These are phyloP conservation scores for Trichophaea hybrida DNA, from an alignment of 2,329 filamentous ascomycete genomes.

Conservation along the genomic window DNA sequence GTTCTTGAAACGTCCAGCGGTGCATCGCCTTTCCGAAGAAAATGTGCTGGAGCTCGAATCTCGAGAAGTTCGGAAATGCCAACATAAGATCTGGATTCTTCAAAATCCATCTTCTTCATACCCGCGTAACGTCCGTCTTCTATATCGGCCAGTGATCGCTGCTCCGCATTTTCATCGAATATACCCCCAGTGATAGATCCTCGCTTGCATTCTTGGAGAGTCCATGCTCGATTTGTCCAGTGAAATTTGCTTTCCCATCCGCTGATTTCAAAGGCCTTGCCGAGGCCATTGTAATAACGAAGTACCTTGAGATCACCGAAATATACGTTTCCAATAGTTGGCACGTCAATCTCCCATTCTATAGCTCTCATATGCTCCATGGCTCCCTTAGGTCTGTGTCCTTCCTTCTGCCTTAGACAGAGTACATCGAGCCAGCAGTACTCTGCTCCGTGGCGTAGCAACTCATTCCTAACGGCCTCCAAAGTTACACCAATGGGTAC, in stretches of 20 bases:
- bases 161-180: neutral
- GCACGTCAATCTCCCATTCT: conserved; percentile 6
- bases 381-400: too few relatives aligned
- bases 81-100: neutral
- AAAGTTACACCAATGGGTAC: conserved; percentile 1
- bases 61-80: neutral
- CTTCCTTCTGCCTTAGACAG: neutral
- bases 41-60: neutral
- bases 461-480: neutral
- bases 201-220: conserved; percentile 1
- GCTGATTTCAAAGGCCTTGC: neutral
- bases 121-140: neutral
- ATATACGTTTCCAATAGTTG: conserved; percentile 4
- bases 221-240: conserved; percentile 6
- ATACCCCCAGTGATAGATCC: neutral
- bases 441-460: neutral
- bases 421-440: conserved; percentile 6
- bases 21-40: neutral
- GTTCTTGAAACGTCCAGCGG: neutral
- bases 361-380: neutral
- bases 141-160: neutral
- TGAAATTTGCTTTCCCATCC: conserved; percentile 1
- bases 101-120: neutral
- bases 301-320: neutral
- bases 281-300: conserved; percentile 4